A percentile compares a stretch with the other conserved stretches of the same genome.
Conservation (phyloP, 179 eudicot genomes). For the Beta lomatogona region DNA sequence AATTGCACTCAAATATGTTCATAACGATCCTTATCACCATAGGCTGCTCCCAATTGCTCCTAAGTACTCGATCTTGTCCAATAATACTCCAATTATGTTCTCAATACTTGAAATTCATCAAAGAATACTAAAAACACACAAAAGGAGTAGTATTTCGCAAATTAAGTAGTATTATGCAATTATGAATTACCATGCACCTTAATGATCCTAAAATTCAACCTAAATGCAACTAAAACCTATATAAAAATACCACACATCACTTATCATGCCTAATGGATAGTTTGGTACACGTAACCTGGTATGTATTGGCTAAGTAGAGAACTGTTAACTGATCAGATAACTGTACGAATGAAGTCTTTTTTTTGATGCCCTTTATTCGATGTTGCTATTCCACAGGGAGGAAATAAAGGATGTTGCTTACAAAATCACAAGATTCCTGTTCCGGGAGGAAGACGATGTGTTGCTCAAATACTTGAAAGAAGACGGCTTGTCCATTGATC, state of each 20-base stretch:
- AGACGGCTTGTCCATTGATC: slow-evolving; percentile 85
- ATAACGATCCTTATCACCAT: no score
- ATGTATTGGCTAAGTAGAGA: slow-evolving; percentile 2
- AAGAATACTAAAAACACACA: no score
- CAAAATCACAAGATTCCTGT: slow-evolving; percentile 61
- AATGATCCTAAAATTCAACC: slow-evolving; percentile 41
- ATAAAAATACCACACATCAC: slow-evolving; percentile 43
- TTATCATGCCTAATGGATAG: slow-evolving; percentile 75
- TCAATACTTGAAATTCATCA: no score
- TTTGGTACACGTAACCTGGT: slow-evolving; percentile 87
- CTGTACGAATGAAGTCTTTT: neutral
- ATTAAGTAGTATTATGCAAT: no score
- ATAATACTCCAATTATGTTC: no score
- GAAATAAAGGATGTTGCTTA: slow-evolving; percentile 73
- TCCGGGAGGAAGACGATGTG: slow-evolving; percentile 77
- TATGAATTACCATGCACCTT: no score
- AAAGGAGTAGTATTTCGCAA: no score
- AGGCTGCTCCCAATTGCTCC: no score
- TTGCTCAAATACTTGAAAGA: slow-evolving; percentile 76
- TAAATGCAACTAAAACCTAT: no score
- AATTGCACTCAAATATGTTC: no score
- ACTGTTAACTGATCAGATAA: neutral
- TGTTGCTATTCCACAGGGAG: slow-evolving; percentile 55
- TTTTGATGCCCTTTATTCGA: neutral
- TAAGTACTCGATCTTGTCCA: no score